Evolutionary conservation across 495 filamentous ascomycete genomes (phyloP), one percentile per base, ranked within the genome.

Genomic region (Neurospora sp.): DNA sequence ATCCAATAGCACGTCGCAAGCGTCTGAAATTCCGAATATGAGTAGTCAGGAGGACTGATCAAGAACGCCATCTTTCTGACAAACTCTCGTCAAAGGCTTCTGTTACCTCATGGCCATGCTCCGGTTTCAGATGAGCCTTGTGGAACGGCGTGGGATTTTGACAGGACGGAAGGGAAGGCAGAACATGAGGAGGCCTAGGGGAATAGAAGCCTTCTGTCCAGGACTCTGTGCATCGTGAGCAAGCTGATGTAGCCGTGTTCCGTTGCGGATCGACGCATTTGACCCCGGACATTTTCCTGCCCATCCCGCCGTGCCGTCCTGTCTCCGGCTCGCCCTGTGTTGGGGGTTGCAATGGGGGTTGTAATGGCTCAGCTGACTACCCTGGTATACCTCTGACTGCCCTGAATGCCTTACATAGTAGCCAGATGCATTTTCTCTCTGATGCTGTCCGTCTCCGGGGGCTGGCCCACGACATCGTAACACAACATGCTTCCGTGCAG

Each of bases 101-200:
- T 66, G 53, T 59, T 66, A 66, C 53, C 53, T 35, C 27, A 37
- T 66, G 53, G 27, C 6, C 53, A 66, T 35, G 53, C 27, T 66
- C 53, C 53, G 12, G 74, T 75, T 69, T 74, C 72, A 75, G 40
- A 73, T 31, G 71, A 22, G 40, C 61, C 40, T 46, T 71, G 74
- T 77, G 68, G 72, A 71, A 75, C 74, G 22, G 46, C 73, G 73
- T 71, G 74, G 35, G 16, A 73, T 77, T 74, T 74, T 78, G 74
- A 75, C 76, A 79, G 79, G 75, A 77, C 59, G 73, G 71, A 59
- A 69, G 40, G 61, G 46, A 75, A 72, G 71, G 11, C 69, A 75
- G 73, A 71, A 59, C 72, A 68, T 74, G 72, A 69, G 70, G 70
- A 71, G 69, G 77, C 78, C 69, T 53, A 61, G 79, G 79, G 14